These are phyloP conservation scores for Circinella minor DNA, from an alignment of 371 early-diverging fungal species.

Conservation along the genomic window DNA sequence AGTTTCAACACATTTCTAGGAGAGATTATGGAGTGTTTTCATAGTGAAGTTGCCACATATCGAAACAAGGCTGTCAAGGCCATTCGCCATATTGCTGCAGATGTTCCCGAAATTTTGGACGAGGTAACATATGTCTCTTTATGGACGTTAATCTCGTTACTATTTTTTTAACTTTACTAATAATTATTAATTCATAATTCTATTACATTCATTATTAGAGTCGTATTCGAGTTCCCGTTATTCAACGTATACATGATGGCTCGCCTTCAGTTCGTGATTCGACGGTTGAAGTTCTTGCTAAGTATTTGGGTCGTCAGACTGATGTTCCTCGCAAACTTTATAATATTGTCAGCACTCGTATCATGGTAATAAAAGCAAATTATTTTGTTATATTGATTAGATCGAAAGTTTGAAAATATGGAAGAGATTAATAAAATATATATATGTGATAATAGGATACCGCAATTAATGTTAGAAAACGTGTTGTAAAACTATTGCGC, in stretches of 20 bases:
- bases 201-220: slow-evolving; percentile 28
- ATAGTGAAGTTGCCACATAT: slow-evolving; percentile 68
- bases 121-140: slow-evolving; percentile 29
- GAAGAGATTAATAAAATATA: background rate
- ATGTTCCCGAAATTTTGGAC: slow-evolving; percentile 68
- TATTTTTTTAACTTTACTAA: too few species aligned
- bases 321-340: slow-evolving; percentile 74
- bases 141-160: too few species aligned
- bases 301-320: slow-evolving; percentile 68
- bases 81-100: slow-evolving; percentile 69
- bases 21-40: slow-evolving; percentile 66
- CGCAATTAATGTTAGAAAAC: slow-evolving; percentile 84
- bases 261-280: slow-evolving; percentile 92
- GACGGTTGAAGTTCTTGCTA: slow-evolving; percentile 87
- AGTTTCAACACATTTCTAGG: slow-evolving; percentile 72
- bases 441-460: slow-evolving; percentile 70
- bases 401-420: background rate
- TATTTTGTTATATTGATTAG: background rate
- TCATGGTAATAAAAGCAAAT: slow-evolving; percentile 55
- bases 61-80: slow-evolving; percentile 80
- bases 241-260: slow-evolving; percentile 77
- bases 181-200: background rate
- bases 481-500: slow-evolving; percentile 77
- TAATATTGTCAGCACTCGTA: slow-evolving; percentile 71
- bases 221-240: slow-evolving; percentile 71